A percentile compares a stretch with the other conserved stretches of the same genome.
These are phyloP conservation scores for Cladosporium colombiae DNA, from an alignment of 2,329 filamentous ascomycete species.

Conservation along the genomic window DNA sequence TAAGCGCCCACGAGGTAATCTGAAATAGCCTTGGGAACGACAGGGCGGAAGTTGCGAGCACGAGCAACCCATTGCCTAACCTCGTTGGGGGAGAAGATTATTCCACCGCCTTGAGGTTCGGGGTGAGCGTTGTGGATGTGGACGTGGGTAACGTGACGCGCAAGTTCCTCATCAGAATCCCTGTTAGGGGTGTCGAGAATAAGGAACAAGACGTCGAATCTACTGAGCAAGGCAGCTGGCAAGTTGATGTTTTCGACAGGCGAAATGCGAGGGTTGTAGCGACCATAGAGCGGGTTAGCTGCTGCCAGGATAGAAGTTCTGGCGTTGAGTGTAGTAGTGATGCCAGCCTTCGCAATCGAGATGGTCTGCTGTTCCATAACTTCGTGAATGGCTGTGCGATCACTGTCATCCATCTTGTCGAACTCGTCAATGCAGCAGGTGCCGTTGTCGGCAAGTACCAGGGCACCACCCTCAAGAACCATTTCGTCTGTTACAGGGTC, in stretches of 20 bases:
- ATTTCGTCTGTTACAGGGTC: slow-evolving; percentile 83
- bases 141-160: slow-evolving; percentile 91
- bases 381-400: slow-evolving; percentile 81
- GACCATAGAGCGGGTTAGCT: slow-evolving; percentile 94
- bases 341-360: slow-evolving; percentile 86
- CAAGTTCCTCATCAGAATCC: slow-evolving; percentile 88
- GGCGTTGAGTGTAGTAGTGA: slow-evolving; percentile 94
- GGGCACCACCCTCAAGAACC: slow-evolving; percentile 77
- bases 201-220: slow-evolving; percentile 96
- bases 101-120: slow-evolving; percentile 61
- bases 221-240: slow-evolving; percentile 91
- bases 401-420: slow-evolving; percentile 86
- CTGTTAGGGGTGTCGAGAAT: slow-evolving; percentile 91
- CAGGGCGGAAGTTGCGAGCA: slow-evolving; percentile 83
- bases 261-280: slow-evolving; percentile 96
- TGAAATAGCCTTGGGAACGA: slow-evolving; percentile 79
- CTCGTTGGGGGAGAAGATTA: slow-evolving; percentile 90
- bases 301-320: slow-evolving; percentile 83
- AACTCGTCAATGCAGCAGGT: slow-evolving; percentile 88
- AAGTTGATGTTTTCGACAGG: slow-evolving; percentile 99
- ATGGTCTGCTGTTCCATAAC: slow-evolving; percentile 89
- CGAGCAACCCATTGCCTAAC: slow-evolving; percentile 95
- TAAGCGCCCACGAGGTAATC: slow-evolving; percentile 98
- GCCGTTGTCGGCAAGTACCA: slow-evolving; percentile 78
- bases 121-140: slow-evolving; percentile 97